Conservation (phyloP, 2,329 filamentous ascomycete species). For the Saccharata proteae region DNA sequence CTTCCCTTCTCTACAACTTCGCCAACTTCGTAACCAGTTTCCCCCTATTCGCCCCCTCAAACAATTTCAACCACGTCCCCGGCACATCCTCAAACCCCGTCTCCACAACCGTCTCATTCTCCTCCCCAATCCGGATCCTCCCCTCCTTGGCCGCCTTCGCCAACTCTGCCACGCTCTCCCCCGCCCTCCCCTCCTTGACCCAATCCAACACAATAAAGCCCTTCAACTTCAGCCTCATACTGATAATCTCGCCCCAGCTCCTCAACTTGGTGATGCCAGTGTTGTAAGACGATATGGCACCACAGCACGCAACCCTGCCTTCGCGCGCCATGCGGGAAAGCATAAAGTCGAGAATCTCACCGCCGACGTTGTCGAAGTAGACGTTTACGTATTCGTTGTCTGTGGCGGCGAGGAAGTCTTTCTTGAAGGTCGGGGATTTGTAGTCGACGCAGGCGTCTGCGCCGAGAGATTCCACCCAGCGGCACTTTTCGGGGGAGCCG, state of each 20-base stretch:
- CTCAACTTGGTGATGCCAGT: slow-evolving; percentile 10
- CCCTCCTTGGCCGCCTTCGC: slow-evolving; percentile 26
- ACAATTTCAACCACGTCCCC: slow-evolving; percentile 37
- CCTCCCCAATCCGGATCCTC: slow-evolving; percentile 32
- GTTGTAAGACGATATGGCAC: slow-evolving; percentile 33
- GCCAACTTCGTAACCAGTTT: slow-evolving; percentile 34
- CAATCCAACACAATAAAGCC: slow-evolving; percentile 62
- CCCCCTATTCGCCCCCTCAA: slow-evolving; percentile 34
- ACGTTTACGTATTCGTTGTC: slow-evolving; percentile 38
- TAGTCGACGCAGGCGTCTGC: slow-evolving; percentile 46
- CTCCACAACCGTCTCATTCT: slow-evolving; percentile 36
- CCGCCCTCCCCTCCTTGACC: slow-evolving; percentile 1
- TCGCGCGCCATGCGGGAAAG: slow-evolving; percentile 28
- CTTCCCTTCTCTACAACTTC: no score
- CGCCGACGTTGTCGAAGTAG: slow-evolving; percentile 41
- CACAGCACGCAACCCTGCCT: slow-evolving; percentile 32
- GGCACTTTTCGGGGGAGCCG: slow-evolving; percentile 40
- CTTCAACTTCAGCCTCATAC: slow-evolving; percentile 30
- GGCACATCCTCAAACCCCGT: slow-evolving; percentile 37
- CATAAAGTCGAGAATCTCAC: slow-evolving; percentile 35
- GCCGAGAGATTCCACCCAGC: slow-evolving; percentile 34
- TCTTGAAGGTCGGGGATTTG: slow-evolving; percentile 33
- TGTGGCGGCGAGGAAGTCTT: slow-evolving; percentile 35
- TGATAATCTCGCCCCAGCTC: slow-evolving; percentile 33
- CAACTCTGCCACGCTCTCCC: slow-evolving; percentile 7